Evolutionary conservation across 2,329 filamentous ascomycete species (phyloP).

Genomic region (Chaetomiaceae sp.): DNA sequence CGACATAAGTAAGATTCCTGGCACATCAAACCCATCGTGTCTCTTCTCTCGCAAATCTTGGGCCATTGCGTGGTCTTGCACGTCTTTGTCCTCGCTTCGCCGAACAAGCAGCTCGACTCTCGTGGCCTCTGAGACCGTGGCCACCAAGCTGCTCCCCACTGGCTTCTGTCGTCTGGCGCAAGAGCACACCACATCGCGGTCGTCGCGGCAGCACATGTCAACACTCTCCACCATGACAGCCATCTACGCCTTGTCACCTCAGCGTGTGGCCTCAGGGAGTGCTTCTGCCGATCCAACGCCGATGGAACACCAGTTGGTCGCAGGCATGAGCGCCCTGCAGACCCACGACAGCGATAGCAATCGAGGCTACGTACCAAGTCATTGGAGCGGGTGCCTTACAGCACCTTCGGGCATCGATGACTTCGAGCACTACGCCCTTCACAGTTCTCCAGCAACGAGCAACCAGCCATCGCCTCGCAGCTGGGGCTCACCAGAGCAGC

Average conservation of each 20-base stretch:
- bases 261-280: slow-evolving; percentile 2
- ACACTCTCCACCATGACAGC: slow-evolving; percentile 8
- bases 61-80: slow-evolving; percentile 1
- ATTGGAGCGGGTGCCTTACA: slow-evolving; percentile 19
- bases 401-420: slow-evolving; percentile 17
- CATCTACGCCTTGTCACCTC: slow-evolving; percentile 11
- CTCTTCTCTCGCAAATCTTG: slow-evolving; percentile 1
- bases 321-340: slow-evolving; percentile 8
- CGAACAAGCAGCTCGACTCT: slow-evolving; percentile 2
- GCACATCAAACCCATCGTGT: slow-evolving; percentile 13
- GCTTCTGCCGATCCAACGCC: slow-evolving; percentile 7
- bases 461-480: slow-evolving; percentile 22
- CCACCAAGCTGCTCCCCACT: slow-evolving; percentile 5
- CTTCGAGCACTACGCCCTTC: slow-evolving; percentile 24
- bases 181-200: too few species aligned
- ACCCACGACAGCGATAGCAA: slow-evolving; percentile 13
- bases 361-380: slow-evolving; percentile 11
- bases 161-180: background rate
- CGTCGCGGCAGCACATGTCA: slow-evolving; percentile 11
- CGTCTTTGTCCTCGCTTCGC: slow-evolving; percentile 8
- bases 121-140: background rate
- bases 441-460: slow-evolving; percentile 16
- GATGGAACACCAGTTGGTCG: slow-evolving; percentile 2
- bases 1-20: slow-evolving; percentile 1
- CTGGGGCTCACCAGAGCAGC: slow-evolving; percentile 23